phyloP scores from a whole-genome alignment of 371 early-diverging fungal species.

The Funneliformis caledonium region DNA sequence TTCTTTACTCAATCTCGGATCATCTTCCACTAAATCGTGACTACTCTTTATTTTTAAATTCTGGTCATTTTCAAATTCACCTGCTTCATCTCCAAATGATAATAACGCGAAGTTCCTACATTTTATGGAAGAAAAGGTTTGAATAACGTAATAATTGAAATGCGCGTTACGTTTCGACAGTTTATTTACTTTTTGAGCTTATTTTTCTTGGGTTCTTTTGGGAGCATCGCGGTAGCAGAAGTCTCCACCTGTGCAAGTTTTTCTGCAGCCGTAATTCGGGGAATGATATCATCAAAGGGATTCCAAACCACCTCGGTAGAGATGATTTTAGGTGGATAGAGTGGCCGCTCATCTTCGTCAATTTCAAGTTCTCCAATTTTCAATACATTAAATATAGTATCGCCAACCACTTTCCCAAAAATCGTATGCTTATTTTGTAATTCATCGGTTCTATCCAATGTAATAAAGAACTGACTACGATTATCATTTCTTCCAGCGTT shows the following conservation, averaged over 20 bases:
- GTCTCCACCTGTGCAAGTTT: conserved; percentile 48
- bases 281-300: conserved; percentile 92
- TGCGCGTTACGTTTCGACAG: background rate
- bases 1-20: conserved; percentile 58
- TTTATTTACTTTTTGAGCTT: conserved; percentile 3
- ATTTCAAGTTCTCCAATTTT: conserved; percentile 84
- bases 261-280: conserved; percentile 70
- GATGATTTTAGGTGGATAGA: conserved; percentile 76
- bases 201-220: conserved; percentile 57
- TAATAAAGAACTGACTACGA: conserved; percentile 93
- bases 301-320: conserved; percentile 75
- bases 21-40: conserved; percentile 73
- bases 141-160: background rate
- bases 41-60: conserved; percentile 69
- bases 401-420: conserved; percentile 94
- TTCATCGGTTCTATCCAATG: conserved; percentile 85
- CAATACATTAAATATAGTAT: conserved; percentile 89
- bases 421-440: conserved; percentile 87
- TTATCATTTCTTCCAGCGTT: conserved; percentile 82
- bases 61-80: conserved; percentile 47
- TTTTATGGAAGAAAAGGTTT: background rate
- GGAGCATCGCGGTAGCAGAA: conserved; percentile 48
- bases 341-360: conserved; percentile 80
- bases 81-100: conserved; percentile 87
- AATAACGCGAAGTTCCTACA: conserved; percentile 75